phyloP scores from a whole-genome alignment of 1,139 yeast species.

The Magnusiomyces clavatus region DNA sequence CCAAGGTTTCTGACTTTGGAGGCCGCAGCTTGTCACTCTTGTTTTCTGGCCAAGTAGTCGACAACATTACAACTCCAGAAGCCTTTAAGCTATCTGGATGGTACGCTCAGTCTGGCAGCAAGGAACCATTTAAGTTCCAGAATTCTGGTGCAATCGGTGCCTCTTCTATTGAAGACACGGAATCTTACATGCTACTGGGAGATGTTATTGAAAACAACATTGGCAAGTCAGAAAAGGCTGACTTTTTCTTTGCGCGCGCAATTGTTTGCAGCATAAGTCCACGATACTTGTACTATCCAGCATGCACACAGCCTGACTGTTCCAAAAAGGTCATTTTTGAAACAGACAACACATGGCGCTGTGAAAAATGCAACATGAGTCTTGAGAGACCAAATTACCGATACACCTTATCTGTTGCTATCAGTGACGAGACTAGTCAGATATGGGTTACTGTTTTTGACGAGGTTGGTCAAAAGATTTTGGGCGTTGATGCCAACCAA shows the following conservation, averaged over 20 bases:
- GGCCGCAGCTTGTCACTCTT: conserved; percentile 82
- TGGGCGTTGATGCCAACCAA: conserved; percentile 67
- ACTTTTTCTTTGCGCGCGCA: conserved; percentile 69
- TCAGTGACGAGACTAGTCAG: conserved; percentile 75
- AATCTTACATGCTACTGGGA: conserved; percentile 34
- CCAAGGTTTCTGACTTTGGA: conserved; percentile 79
- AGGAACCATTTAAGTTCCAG: conserved; percentile 54
- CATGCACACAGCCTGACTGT: conserved; percentile 71
- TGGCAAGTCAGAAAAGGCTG: conserved; percentile 64
- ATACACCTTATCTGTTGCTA: conserved; percentile 63
- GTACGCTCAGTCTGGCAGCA: conserved; percentile 76
- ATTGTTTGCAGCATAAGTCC: conserved; percentile 49
- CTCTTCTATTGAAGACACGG: conserved; percentile 27
- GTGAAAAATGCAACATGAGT: conserved; percentile 79
- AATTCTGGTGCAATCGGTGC: conserved; percentile 31
- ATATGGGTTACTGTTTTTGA: conserved; percentile 86
- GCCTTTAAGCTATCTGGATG: conserved; percentile 88
- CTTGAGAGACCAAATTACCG: conserved; percentile 67
- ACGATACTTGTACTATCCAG: conserved; percentile 77
- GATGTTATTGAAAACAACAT: conserved; percentile 62
- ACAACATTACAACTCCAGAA: conserved; percentile 85
- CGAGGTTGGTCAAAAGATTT: conserved; percentile 62
- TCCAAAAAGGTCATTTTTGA: conserved; percentile 75
- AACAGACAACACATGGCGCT: conserved; percentile 68
- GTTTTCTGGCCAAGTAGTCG: conserved; percentile 63